These are phyloP conservation scores for slime mould (Dictyostelium discoideum) DNA, from an alignment of 78 protist species.

Conservation along the genomic window DNA sequence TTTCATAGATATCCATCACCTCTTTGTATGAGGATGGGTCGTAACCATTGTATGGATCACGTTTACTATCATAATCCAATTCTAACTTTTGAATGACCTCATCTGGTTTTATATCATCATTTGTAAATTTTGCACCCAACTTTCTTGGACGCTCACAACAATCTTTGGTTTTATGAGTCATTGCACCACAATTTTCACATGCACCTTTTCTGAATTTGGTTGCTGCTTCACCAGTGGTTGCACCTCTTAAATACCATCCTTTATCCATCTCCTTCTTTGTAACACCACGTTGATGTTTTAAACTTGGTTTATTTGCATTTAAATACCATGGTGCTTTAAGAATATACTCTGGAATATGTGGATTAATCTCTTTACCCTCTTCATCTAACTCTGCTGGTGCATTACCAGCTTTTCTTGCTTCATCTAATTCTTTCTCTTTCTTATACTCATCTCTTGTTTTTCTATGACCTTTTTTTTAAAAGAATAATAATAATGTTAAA, in stretches of 20 bases:
- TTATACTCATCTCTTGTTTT: conserved; percentile 70
- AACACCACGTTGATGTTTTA: conserved; percentile 91
- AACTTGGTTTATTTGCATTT: conserved; percentile 37
- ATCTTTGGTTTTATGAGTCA: conserved; percentile 93
- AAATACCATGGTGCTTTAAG: conserved; percentile 95
- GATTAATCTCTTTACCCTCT: conserved; percentile 90
- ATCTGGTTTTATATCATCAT: conserved; percentile 86
- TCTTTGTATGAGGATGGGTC: conserved; percentile 79
- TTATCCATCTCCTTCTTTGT: conserved; percentile 23
- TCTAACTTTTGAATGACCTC: conserved; percentile 79
- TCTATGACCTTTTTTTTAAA: not conserved
- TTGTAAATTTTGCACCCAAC: conserved; percentile 91
- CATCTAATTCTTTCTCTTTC: conserved; percentile 76
- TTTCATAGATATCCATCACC: conserved; percentile 47
- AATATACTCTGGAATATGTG: conserved; percentile 91
- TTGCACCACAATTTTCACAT: conserved; percentile 98
- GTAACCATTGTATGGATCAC: conserved; percentile 95
- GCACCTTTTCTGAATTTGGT: conserved; percentile 97
- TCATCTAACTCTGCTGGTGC: conserved; percentile 90
- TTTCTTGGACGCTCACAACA: conserved; percentile 96
- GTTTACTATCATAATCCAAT: conserved; percentile 90
- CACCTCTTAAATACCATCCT: conserved; percentile 86
- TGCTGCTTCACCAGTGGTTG: conserved; percentile 81
- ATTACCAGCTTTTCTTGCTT: conserved; percentile 91
- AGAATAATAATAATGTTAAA: no score